Evolutionary conservation across 768 basidiomycete genomes (phyloP), one percentile per base, ranked within the genome.

Genomic region (Mrakia gelida): DNA sequence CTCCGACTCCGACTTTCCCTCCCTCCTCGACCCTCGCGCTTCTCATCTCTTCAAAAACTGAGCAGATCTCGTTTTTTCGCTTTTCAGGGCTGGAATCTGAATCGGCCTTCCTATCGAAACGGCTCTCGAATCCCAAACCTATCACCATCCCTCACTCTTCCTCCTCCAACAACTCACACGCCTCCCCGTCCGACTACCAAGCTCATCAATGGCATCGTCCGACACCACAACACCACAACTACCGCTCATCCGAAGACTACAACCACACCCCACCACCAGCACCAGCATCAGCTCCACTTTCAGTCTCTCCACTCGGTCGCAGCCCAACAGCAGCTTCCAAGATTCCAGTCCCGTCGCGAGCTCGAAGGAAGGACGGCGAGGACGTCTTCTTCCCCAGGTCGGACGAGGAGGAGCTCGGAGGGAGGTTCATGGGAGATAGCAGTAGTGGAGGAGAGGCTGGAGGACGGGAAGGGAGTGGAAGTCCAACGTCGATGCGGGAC

Each of bases 131-230:
- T 45, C 71, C 71, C 38, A 54, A 73, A 41, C 52, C 71, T 11
- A 73, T 49, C 71, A 45, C 15, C 34, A 38, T 34, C 28, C 49
- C 71, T 45, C 71, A 23, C 52, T 34, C 59, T 7, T n/a, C 26
- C 59, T 28, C 59, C 49, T 52, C 32, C 71, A 43, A 6, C 23
- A 38, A 61, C 49, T 45, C 71, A 28, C 71, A 28, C 71, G 15
- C 59, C 26, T 59, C 59, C 59, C 59, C 59, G 9, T 59, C 59
- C 59, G 59, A 59, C 59, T 59, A 59, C 21, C 56, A 54, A 49
- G 30, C n/a, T 23, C 49, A 38, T 16, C 71, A 54, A 32, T 73
- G 71, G 71, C 71, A 73, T 73, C 71, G 49, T 26, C 56, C 71
- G 13, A 61, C 71, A 30, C 52, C 71, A 3, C n/a, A 43, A 23